These are phyloP conservation scores for Lentinula edodes DNA, from an alignment of 768 basidiomycete species.

Conservation along the genomic window DNA sequence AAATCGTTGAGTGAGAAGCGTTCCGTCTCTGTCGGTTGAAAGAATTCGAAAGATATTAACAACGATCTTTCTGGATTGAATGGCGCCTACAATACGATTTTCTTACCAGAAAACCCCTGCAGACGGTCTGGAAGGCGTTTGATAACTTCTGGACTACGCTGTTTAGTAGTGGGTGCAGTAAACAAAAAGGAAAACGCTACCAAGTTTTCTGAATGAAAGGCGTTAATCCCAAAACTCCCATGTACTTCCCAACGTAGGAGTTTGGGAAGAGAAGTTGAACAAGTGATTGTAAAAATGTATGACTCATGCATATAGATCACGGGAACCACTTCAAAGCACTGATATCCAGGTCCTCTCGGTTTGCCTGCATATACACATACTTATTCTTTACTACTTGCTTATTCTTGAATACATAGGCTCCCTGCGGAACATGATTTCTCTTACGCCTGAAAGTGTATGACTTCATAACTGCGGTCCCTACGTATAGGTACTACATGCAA, in stretches of 20 bases:
- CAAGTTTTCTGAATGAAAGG: slow-evolving; percentile 67
- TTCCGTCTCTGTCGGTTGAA: slow-evolving; percentile 59
- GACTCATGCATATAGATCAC: too few relatives aligned
- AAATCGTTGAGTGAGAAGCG: slow-evolving; percentile 77
- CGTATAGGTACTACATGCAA: too few relatives aligned
- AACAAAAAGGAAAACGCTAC: slow-evolving; percentile 28
- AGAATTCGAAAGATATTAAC: slow-evolving; percentile 1
- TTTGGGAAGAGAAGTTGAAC: too few relatives aligned
- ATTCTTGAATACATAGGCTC: too few relatives aligned
- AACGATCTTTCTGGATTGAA: slow-evolving; percentile 4
- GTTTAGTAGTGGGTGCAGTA: neutral
- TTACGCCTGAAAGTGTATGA: too few relatives aligned
- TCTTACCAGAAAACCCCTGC: slow-evolving; percentile 55
- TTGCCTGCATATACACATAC: too few relatives aligned
- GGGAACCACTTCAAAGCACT: too few relatives aligned
- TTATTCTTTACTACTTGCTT: too few relatives aligned
- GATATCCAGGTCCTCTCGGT: too few relatives aligned
- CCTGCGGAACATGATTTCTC: too few relatives aligned
- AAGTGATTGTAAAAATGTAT: too few relatives aligned
- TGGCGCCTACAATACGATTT: slow-evolving; percentile 60
- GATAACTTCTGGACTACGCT: slow-evolving; percentile 56
- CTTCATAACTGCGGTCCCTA: too few relatives aligned
- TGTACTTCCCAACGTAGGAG: slow-evolving; percentile 17
- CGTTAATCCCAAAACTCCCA: slow-evolving; percentile 70
- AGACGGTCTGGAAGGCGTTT: slow-evolving; percentile 61